phyloP scores from a whole-genome alignment of 352 stramenopile genomes.

The Pythium guiyangense region DNA sequence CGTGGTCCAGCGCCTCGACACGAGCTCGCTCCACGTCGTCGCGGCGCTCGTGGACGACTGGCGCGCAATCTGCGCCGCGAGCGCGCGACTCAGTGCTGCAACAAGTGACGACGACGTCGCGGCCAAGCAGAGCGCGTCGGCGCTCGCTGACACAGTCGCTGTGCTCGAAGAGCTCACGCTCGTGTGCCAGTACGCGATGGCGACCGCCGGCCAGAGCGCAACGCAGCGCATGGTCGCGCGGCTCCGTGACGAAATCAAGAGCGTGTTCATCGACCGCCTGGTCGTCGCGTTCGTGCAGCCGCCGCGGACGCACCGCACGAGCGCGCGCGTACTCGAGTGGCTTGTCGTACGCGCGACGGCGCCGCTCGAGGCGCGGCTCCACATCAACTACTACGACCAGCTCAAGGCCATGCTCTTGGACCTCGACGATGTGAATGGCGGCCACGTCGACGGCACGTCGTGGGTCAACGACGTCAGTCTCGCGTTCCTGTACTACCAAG shows the following conservation, averaged over 20 bases:
- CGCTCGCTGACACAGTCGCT: conserved; percentile 10
- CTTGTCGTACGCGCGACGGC: conserved; percentile 20
- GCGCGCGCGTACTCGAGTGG: conserved; percentile 19
- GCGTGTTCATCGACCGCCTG: conserved; percentile 32
- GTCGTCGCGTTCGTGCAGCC: conserved; percentile 37
- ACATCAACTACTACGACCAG: conserved; percentile 54
- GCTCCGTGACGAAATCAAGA: conserved; percentile 45
- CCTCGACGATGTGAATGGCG: conserved; percentile 18
- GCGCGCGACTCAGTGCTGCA: background rate
- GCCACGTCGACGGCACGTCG: conserved; percentile 10
- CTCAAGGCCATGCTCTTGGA: conserved; percentile 42
- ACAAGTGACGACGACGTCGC: background rate
- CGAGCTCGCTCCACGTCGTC: conserved; percentile 18
- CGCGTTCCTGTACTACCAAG: conserved; percentile 67
- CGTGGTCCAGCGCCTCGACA: conserved; percentile 31
- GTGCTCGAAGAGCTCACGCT: conserved; percentile 35
- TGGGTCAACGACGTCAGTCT: conserved; percentile 61
- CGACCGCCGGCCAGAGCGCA: conserved; percentile 11
- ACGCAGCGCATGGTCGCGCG: conserved; percentile 33
- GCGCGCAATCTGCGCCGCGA: conserved; percentile 13
- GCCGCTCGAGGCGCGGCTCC: conserved; percentile 29
- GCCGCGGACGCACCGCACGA: background rate
- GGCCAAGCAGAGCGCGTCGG: background rate
- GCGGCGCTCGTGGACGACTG: conserved; percentile 43
- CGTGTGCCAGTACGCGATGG: conserved; percentile 40